These are phyloP conservation scores for Solanum phureja DNA, from an alignment of 257 asterid species.

Conservation along the genomic window DNA sequence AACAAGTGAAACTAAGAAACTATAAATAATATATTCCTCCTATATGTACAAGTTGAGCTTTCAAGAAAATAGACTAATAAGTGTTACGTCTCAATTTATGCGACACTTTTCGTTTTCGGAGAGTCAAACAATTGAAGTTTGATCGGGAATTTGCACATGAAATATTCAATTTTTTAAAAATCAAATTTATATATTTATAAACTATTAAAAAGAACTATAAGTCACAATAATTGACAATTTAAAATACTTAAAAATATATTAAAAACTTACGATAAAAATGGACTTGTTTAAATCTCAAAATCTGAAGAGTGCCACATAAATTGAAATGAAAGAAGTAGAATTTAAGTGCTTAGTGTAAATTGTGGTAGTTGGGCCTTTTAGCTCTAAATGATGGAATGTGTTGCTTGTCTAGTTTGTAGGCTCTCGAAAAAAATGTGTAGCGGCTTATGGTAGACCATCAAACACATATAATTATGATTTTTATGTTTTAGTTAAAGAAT, in stretches of 20 bases:
- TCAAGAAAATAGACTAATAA: background rate
- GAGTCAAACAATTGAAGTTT: background rate
- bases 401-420: background rate
- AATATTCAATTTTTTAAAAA: too few relatives aligned
- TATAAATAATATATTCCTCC: background rate
- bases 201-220: too few relatives aligned
- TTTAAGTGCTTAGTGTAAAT: background rate
- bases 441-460: background rate
- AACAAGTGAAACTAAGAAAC: background rate
- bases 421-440: background rate
- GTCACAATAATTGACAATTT: background rate
- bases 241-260: too few relatives aligned
- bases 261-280: too few relatives aligned
- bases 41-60: background rate
- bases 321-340: too few relatives aligned
- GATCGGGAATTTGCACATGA: too few relatives aligned
- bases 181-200: too few relatives aligned
- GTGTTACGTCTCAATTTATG: background rate
- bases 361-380: background rate
- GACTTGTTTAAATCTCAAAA: too few relatives aligned
- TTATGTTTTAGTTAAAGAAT: too few relatives aligned
- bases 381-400: background rate
- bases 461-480: background rate
- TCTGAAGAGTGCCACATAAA: too few relatives aligned
- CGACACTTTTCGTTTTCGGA: rapidly evolving